Base-by-base conservation (phyloP, 2,329 filamentous ascomycete species). In the Ophiostoma quercus region DNA sequence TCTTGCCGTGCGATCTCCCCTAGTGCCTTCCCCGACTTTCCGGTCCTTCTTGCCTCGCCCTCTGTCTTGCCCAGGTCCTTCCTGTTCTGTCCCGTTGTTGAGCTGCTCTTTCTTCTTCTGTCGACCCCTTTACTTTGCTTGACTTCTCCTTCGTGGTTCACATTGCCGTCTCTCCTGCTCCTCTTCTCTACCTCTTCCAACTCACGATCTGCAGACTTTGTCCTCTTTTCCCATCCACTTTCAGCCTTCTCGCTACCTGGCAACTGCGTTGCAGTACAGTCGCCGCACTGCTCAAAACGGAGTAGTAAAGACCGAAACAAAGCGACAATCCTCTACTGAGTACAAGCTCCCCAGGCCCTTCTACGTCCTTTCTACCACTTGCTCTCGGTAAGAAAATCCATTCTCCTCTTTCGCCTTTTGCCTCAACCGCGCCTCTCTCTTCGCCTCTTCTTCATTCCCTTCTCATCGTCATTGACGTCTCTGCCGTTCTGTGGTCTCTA, bases 221-320 rank as follows among this genome's bases (percentile, higher is more conserved):
- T 66, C 62, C 16, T 47, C 62, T 67, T 60, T n/a, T 32, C 62
- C 22, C 65, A 25, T 66, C 68, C 67, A 66, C 65, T 66, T 65
- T 66, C 65, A 66, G 65, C 65, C 65, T 47, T 41, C 63, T 32
- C 69, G 66, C 70, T 69, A 60, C 69, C 57, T 65, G 68, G 67
- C 69, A 72, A 69, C 57, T 65, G 62, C 11, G 62, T 65, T 39
- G 62, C 34, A 65, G 62, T 65, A 39, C 3, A 37, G 25, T 29
- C n/a, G 37, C 65, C 37, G 37, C 65, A n/a, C 51, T 41, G 39
- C 39, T 25, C 65, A 47, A 43, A 66, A 41, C 34, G 63, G 63
- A 41, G 63, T 66, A 66, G 63, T 66, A 12, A 65, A 65, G 62
- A 51, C 65, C 62, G 47, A 32, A 25, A 37, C 25, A 32, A 62